Conservation (phyloP, 2,329 filamentous ascomycete species). For the Neonectria punicea region DNA sequence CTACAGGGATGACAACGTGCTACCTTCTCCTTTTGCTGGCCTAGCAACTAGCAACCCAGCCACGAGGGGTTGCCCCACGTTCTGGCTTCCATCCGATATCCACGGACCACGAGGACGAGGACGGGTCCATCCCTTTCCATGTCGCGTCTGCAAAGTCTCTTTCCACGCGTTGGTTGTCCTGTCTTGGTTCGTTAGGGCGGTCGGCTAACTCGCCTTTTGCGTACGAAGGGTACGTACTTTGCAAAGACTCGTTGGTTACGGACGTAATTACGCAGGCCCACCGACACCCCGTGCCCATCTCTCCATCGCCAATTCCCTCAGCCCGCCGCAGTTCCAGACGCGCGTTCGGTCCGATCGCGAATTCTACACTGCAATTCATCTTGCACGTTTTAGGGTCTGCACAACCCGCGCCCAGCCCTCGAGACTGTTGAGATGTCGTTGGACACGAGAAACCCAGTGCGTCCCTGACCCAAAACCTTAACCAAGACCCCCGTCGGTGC, state of each 20-base stretch:
- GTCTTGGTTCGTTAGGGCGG: background rate
- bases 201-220: conserved; percentile 6
- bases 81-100: conserved; percentile 1
- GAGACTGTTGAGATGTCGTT: conserved; percentile 14
- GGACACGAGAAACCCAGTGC: conserved; percentile 18
- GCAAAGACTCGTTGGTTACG: background rate
- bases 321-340: background rate
- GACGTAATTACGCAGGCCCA: conserved; percentile 19
- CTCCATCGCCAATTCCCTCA: background rate
- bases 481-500: conserved; percentile 31
- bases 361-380: background rate
- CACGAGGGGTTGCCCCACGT: conserved; percentile 18
- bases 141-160: conserved; percentile 4
- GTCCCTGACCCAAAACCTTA: conserved; percentile 25
- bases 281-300: conserved; percentile 17
- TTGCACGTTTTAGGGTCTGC: background rate
- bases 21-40: conserved; percentile 4
- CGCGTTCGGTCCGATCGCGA: background rate
- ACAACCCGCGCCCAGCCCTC: conserved; percentile 4
- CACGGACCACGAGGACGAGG: background rate
- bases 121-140: conserved; percentile 1
- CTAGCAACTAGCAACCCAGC: background rate
- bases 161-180: conserved; percentile 3
- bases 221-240: background rate
- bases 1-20: conserved; percentile 17